Base-by-base conservation (phyloP, 2,329 filamentous ascomycete species). In the Colletotrichum chlorophyti region DNA sequence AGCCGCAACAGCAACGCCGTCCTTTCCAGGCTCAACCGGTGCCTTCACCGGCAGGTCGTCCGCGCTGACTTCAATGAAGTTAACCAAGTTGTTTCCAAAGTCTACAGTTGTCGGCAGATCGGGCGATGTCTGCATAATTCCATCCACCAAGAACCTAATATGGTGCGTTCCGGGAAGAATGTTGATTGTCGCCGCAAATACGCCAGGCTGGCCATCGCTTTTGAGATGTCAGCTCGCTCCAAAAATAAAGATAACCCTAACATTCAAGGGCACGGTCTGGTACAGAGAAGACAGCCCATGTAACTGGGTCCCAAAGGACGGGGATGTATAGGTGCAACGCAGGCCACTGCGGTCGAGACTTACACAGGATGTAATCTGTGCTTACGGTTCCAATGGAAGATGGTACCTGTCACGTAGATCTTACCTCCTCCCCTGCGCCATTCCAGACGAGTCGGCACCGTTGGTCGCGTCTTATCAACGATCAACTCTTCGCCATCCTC, bases 311-410 rank as follows among this genome's bases (percentile, higher is more conserved):
- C 29, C 17, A 57, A 27, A 45, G 51, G 31, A 45, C 38, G n/a
- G 38, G 45, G 29, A 46, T 11, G 14, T 45, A 60, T 43, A 38
- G 23, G 45, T 41, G 45, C 34, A 27, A 62, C 52, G 66, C 60
- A 42, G 50, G 41, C 61, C 63, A 48, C 65, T 63, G 59, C 47
- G 42, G 48, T 35, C 24, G 40, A 37, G 34, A 86, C 90, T 85
- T 84, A 96, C 93, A 91, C 89, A 73, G 85, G 88, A 74, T 93
- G 87, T 69, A 99, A 79, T 66, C 90, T 86, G 72, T 93, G 96
- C 76, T 98, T 98, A 72, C 90, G 89, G 75, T 96, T 93, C 95
- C 95, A 99, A 72, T 94, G 91, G 67, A 96, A 96, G 70, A 98
- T 97, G 17, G 95, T 98, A 64, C 94, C 94, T 1, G 95, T 99